Conservation (phyloP, 129 eudicot species). For the Artemisia argyi region DNA sequence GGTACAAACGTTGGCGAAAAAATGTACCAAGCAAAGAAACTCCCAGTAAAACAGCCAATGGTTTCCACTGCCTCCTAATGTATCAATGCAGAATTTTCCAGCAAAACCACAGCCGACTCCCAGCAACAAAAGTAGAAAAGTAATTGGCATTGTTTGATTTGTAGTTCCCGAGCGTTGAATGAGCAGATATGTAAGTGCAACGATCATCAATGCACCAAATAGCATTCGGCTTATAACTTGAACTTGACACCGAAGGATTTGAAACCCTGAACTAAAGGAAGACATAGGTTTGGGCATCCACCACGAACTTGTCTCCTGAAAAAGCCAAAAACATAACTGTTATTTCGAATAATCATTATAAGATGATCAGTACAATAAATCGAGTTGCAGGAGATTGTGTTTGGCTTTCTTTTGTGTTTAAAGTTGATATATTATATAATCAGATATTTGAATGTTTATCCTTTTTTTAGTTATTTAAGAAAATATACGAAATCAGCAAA, state of each 20-base stretch:
- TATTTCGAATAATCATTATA: no score
- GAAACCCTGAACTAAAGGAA: conserved; percentile 58
- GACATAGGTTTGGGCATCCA: conserved; percentile 82
- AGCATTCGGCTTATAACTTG: conserved; percentile 69
- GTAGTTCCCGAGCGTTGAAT: conserved; percentile 58
- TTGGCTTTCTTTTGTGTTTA: no score
- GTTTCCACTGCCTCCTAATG: conserved; percentile 85
- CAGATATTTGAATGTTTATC: no score
- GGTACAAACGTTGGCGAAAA: conserved; percentile 52
- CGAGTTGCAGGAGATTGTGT: no score
- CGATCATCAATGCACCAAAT: conserved; percentile 58
- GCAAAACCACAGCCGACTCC: conserved; percentile 72
- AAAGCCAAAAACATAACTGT: conserved; percentile 1
- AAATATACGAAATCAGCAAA: no score
- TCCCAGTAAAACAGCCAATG: conserved; percentile 85
- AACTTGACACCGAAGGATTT: conserved; percentile 54
- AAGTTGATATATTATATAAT: no score
- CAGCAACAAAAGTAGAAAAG: conserved; percentile 63
- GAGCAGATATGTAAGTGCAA: conserved; percentile 50
- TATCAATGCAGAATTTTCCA: conserved; percentile 77
- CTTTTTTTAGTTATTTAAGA: no score
- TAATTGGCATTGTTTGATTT: conserved; percentile 81
- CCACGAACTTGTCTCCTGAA: conserved; percentile 80
- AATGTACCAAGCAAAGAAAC: conserved; percentile 62
- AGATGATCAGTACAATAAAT: no score